These are phyloP conservation scores for Sutorius australiensis DNA, from an alignment of 768 basidiomycete genomes.

Conservation along the genomic window DNA sequence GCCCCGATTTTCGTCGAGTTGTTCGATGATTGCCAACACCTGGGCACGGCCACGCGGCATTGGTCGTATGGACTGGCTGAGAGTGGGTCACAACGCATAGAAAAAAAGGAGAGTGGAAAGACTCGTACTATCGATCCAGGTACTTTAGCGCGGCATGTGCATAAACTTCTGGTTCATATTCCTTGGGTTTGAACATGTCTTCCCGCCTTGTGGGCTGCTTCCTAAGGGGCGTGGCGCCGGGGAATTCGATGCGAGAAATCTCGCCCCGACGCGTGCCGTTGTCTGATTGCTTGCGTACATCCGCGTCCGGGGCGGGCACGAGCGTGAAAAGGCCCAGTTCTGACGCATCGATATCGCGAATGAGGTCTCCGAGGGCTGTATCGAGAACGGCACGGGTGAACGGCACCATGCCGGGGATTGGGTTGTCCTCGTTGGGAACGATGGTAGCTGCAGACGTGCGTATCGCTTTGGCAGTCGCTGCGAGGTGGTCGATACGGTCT, in stretches of 20 bases:
- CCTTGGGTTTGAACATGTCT: conserved; percentile 33
- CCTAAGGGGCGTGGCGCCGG: conserved; percentile 67
- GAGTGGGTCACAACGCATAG: conserved; percentile 30
- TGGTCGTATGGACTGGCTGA: conserved; percentile 42
- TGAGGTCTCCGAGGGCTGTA: conserved; percentile 65
- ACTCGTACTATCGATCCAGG: conserved; percentile 69
- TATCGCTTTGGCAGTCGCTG: conserved; percentile 50
- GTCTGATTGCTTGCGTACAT: conserved; percentile 27
- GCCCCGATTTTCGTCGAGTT: conserved; percentile 35
- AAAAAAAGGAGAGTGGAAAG: not conserved
- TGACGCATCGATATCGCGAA: conserved; percentile 73
- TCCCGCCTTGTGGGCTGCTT: conserved; percentile 40
- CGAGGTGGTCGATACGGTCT: conserved; percentile 67
- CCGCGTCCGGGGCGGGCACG: conserved; percentile 34
- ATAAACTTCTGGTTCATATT: conserved; percentile 71
- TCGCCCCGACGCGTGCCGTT: conserved; percentile 33
- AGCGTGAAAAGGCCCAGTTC: conserved; percentile 77
- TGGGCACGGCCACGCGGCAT: conserved; percentile 50
- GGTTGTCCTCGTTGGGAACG: conserved; percentile 21
- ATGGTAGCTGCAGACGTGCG: conserved; percentile 39
- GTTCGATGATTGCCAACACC: conserved; percentile 36
- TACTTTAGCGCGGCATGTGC: conserved; percentile 73
- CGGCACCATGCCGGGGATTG: conserved; percentile 19
- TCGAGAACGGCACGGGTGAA: conserved; percentile 67
- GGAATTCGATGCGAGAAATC: conserved; percentile 62